Evolutionary conservation across 75 land plant genomes (phyloP).

Genomic region (Pinus taeda): DNA sequence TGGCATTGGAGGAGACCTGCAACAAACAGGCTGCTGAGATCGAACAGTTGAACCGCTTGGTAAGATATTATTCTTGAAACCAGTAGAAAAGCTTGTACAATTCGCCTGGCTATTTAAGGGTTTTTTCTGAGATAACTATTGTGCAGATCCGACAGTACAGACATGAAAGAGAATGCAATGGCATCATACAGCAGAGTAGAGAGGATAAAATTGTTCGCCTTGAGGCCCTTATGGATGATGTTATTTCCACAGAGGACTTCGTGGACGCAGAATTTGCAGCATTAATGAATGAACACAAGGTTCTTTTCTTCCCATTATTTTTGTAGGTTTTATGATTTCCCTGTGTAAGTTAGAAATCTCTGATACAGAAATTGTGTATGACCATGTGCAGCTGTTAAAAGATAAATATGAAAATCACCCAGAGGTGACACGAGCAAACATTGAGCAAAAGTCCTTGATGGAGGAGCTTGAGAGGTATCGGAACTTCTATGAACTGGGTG

Average conservation of each 20-base stretch:
- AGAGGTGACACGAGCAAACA: slow-evolving; percentile 54
- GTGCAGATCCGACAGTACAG: slow-evolving; percentile 85
- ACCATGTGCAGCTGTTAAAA: slow-evolving; percentile 56
- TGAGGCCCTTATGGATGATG: slow-evolving; percentile 88
- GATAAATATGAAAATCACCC: slow-evolving; percentile 90
- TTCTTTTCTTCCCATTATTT: slow-evolving; percentile 10
- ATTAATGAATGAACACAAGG: slow-evolving; percentile 81
- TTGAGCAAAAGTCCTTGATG: slow-evolving; percentile 61
- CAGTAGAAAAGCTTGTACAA: not conserved
- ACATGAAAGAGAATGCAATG: slow-evolving; percentile 89
- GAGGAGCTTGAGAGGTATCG: slow-evolving; percentile 67
- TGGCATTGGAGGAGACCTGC: slow-evolving; percentile 76
- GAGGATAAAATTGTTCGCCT: slow-evolving; percentile 87
- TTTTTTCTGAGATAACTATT: not conserved
- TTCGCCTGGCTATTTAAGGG: not conserved
- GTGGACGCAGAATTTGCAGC: slow-evolving; percentile 70
- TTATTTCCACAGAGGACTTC: slow-evolving; percentile 71
- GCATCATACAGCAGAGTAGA: slow-evolving; percentile 64
- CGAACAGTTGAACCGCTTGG: slow-evolving; percentile 79
- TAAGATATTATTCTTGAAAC: slow-evolving; percentile 14
- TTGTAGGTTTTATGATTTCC: not conserved
- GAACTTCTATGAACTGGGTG: slow-evolving; percentile 78
- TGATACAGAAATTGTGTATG: not conserved
- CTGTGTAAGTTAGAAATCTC: not conserved
- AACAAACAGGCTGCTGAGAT: slow-evolving; percentile 76